Percentiles rank a stretch among this genome's conserved stretches.
phyloP scores from a whole-genome alignment of 2,329 filamentous ascomycete species.

The Cryphonectria parasitica region DNA sequence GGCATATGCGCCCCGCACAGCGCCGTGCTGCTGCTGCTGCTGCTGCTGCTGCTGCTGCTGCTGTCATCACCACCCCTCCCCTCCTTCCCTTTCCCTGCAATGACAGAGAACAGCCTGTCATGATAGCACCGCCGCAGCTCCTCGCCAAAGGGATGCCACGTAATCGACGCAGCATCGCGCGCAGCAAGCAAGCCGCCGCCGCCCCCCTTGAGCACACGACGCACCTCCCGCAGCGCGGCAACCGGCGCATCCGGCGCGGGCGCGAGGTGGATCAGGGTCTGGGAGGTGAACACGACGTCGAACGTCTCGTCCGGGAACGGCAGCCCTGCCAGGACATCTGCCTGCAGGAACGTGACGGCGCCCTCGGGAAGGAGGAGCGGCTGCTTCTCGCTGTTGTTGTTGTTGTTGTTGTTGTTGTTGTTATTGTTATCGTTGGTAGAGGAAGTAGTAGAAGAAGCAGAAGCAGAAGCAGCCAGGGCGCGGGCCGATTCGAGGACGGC shows the following conservation, averaged over 20 bases:
- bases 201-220: conserved; percentile 36
- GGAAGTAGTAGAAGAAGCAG: too few relatives aligned
- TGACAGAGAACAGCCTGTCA: neutral
- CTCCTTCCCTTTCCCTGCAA: neutral
- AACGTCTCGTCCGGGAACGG: conserved; percentile 38
- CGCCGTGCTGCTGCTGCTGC: neutral
- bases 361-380: neutral
- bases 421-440: too few relatives aligned
- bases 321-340: conserved; percentile 35
- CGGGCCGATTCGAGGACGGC: conserved; percentile 14
- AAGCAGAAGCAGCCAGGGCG: neutral
- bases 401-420: too few relatives aligned
- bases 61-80: too few relatives aligned
- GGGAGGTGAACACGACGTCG: conserved; percentile 38
- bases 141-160: conserved; percentile 2
- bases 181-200: conserved; percentile 37
- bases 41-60: too few relatives aligned
- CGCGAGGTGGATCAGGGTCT: conserved; percentile 36
- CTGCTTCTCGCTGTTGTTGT: too few relatives aligned
- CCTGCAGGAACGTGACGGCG: conserved; percentile 7
- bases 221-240: conserved; percentile 37
- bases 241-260: conserved; percentile 27
- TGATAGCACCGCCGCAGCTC: conserved; percentile 11
- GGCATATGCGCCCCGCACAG: conserved; percentile 6
- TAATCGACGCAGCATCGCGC: conserved; percentile 36